A percentile compares a stretch with the other conserved stretches of the same genome.
Evolutionary conservation across 306 rosid species (phyloP).

Genomic region (Ceratonia siliqua): DNA sequence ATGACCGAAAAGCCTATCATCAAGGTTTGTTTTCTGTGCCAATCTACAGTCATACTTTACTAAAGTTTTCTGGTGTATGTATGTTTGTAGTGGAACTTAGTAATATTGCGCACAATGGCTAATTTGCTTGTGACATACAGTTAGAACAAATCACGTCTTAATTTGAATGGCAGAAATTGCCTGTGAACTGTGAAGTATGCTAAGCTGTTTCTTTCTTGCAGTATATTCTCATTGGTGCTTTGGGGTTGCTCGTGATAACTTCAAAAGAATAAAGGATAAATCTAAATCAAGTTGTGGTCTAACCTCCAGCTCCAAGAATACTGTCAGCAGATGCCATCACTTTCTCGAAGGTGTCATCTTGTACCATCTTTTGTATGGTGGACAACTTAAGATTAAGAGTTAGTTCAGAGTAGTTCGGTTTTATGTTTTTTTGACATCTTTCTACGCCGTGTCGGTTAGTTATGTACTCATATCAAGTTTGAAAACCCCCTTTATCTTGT

Average conservation of each 20-base stretch:
- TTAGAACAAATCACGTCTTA: not conserved
- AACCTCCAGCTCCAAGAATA: conserved; percentile 8
- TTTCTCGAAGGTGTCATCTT: conserved; percentile 32
- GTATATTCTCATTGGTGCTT: conserved; percentile 86
- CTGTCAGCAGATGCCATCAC: conserved; percentile 20
- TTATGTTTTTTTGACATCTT: conserved; percentile 15
- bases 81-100: not conserved
- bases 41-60: conserved; percentile 11
- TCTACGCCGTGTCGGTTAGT: conserved; percentile 15
- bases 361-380: conserved; percentile 36
- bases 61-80: not conserved
- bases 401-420: conserved; percentile 36
- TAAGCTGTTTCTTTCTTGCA: conserved; percentile 46
- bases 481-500: not conserved
- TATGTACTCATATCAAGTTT: not conserved
- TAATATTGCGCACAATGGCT: not conserved
- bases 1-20: conserved; percentile 95
- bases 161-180: conserved; percentile 1
- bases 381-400: conserved; percentile 32
- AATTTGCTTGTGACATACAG: not conserved
- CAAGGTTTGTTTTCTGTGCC: conserved; percentile 60
- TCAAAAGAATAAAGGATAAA: conserved; percentile 63
- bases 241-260: conserved; percentile 93
- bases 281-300: conserved; percentile 24
- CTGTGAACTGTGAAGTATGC: conserved; percentile 4